These are phyloP conservation scores for Aureobasidium melanogenum DNA, from an alignment of 2,329 filamentous ascomycete species.

Conservation along the genomic window DNA sequence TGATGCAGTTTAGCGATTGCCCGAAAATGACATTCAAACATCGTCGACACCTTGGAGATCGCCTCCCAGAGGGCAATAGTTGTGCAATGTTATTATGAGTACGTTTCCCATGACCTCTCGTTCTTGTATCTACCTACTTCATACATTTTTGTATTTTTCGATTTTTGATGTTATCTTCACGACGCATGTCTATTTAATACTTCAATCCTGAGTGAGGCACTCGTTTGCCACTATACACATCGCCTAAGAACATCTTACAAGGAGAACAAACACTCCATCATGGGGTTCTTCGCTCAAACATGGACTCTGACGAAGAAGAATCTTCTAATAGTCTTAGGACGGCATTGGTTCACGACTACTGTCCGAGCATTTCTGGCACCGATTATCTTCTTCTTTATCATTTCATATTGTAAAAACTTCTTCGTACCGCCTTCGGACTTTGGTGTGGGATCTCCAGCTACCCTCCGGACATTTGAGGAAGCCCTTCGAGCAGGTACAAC, in stretches of 20 bases:
- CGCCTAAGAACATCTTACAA: neutral
- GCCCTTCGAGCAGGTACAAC: slow-evolving; percentile 51
- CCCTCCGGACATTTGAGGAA: slow-evolving; percentile 55
- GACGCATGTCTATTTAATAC: neutral
- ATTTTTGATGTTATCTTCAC: neutral
- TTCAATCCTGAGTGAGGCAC: neutral
- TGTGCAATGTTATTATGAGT: no score
- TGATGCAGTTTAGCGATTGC: neutral
- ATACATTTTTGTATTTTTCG: neutral
- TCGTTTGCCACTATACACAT: neutral
- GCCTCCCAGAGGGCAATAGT: neutral
- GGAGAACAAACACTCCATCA: neutral
- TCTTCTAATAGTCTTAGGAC: slow-evolving; percentile 44
- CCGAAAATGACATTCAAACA: neutral
- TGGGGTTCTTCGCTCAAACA: slow-evolving; percentile 41
- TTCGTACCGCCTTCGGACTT: slow-evolving; percentile 69
- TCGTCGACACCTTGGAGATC: neutral
- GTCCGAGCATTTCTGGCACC: slow-evolving; percentile 49
- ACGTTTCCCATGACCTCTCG: neutral
- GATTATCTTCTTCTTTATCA: slow-evolving; percentile 43
- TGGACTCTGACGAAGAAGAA: slow-evolving; percentile 52
- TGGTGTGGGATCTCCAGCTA: slow-evolving; percentile 56
- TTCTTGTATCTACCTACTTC: neutral
- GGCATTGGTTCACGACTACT: slow-evolving; percentile 45
- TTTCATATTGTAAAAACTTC: slow-evolving; percentile 59